These are phyloP conservation scores for Pythium vanterpoolii DNA, from an alignment of 352 stramenopile species.

Conservation along the genomic window DNA sequence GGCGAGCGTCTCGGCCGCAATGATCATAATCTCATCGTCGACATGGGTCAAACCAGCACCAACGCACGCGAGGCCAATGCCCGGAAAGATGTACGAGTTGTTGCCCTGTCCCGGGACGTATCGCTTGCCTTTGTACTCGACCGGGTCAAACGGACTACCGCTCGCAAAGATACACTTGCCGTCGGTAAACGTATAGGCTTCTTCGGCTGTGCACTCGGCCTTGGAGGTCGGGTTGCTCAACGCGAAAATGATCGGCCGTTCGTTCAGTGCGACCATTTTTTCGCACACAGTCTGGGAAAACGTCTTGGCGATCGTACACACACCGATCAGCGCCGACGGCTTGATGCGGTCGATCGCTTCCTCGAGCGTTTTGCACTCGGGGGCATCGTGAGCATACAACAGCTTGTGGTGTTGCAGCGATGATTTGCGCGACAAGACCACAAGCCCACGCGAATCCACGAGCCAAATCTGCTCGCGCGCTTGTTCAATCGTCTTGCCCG, in stretches of 20 bases:
- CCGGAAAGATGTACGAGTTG: slow-evolving; percentile 98
- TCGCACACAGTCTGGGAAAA: slow-evolving; percentile 90
- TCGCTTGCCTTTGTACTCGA: slow-evolving; percentile 85
- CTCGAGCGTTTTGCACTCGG: slow-evolving; percentile 58
- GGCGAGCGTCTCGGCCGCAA: slow-evolving; percentile 71
- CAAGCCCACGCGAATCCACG: slow-evolving; percentile 90
- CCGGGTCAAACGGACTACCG: slow-evolving; percentile 94
- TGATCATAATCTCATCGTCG: slow-evolving; percentile 82
- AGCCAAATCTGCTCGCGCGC: slow-evolving; percentile 91
- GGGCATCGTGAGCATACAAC: slow-evolving; percentile 81
- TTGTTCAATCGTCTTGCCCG: slow-evolving; percentile 79
- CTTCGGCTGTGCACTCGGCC: slow-evolving; percentile 95
- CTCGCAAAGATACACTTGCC: slow-evolving; percentile 95
- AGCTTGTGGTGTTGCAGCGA: slow-evolving; percentile 91
- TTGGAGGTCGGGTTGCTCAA: slow-evolving; percentile 96
- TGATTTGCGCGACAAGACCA: slow-evolving; percentile 62
- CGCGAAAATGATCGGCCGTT: slow-evolving; percentile 95
- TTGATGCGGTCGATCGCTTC: slow-evolving; percentile 84
- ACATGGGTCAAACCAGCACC: slow-evolving; percentile 75
- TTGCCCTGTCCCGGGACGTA: slow-evolving; percentile 90
- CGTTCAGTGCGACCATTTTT: slow-evolving; percentile 85
- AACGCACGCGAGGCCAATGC: slow-evolving; percentile 93
- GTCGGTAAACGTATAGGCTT: slow-evolving; percentile 96
- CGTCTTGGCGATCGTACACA: slow-evolving; percentile 88
- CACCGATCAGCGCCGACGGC: slow-evolving; percentile 94